Percentiles rank a stretch among this genome's conserved stretches.
phyloP scores from a whole-genome alignment of 2,329 filamentous ascomycete species.

The Plectosphaerella plurivora region DNA sequence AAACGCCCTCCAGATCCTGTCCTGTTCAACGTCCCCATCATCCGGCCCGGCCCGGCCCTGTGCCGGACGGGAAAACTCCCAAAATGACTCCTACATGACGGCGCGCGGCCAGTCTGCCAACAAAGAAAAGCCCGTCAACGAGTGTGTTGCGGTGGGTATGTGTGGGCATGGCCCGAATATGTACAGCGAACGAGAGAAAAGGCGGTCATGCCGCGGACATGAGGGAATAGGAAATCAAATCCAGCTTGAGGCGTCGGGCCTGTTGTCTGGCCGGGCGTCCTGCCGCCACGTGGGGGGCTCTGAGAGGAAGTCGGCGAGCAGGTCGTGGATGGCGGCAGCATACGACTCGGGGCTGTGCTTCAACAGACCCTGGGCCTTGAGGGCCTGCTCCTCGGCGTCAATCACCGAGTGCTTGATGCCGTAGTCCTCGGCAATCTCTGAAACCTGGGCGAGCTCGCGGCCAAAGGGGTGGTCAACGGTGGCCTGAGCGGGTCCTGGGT shows the following conservation, averaged over 20 bases:
- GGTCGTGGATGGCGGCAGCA: constrained; percentile 68
- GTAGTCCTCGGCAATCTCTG: constrained; percentile 89
- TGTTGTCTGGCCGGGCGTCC: background rate
- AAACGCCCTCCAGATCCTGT: background rate
- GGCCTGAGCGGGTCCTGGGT: constrained; percentile 19
- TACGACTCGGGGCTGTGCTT: constrained; percentile 81
- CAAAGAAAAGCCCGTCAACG: background rate
- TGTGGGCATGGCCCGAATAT: constrained; percentile 7
- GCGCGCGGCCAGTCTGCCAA: constrained; percentile 1
- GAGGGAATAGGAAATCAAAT: constrained; percentile 29
- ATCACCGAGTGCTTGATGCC: constrained; percentile 56
- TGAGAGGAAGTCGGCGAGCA: constrained; percentile 60
- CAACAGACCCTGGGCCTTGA: constrained; percentile 64
- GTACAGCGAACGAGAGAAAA: constrained; percentile 9
- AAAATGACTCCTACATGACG: background rate
- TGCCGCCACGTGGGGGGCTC: constrained; percentile 21
- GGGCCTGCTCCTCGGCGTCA: constrained; percentile 69
- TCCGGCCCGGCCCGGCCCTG: too few species aligned
- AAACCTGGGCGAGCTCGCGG: constrained; percentile 84
- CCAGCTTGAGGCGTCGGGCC: constrained; percentile 36
- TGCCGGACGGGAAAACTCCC: too few species aligned
- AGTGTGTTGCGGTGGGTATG: background rate
- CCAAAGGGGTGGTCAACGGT: constrained; percentile 66
- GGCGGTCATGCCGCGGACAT: background rate
- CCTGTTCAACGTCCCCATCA: background rate